A percentile compares a stretch with the other conserved stretches of the same genome.
phyloP scores from a whole-genome alignment of 495 filamentous ascomycete species.

The Friedmanniomyces simplex region DNA sequence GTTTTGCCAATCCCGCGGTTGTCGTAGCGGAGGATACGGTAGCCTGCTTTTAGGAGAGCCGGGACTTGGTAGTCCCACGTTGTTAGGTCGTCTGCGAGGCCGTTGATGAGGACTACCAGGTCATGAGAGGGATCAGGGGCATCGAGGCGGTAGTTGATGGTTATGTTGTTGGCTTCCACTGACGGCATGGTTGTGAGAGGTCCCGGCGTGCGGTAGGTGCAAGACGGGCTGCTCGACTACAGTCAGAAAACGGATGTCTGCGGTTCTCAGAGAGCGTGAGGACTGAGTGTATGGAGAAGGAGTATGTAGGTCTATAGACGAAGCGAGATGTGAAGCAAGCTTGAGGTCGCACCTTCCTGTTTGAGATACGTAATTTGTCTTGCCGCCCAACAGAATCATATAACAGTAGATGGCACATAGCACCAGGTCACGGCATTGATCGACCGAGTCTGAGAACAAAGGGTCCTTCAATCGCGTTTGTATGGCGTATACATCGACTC shows the following conservation, averaged over 20 bases:
- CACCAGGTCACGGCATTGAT: too few relatives aligned
- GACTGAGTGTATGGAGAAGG: too few relatives aligned
- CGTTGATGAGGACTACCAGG: constrained; percentile 18
- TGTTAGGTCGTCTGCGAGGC: constrained; percentile 17
- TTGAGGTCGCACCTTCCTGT: too few relatives aligned
- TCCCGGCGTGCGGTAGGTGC: not conserved
- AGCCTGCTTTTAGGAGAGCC: constrained; percentile 11
- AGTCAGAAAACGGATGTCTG: too few relatives aligned
- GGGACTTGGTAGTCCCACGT: constrained; percentile 15
- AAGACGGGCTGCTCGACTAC: too few relatives aligned
- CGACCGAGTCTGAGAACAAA: too few relatives aligned
- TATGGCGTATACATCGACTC: not conserved
- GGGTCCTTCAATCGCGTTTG: not conserved
- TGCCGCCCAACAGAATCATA: too few relatives aligned
- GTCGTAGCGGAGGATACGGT: constrained; percentile 14
- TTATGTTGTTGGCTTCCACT: constrained; percentile 5
- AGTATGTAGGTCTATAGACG: too few relatives aligned
- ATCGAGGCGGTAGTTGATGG: constrained; percentile 11
- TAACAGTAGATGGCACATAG: too few relatives aligned
- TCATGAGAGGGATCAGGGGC: not conserved
- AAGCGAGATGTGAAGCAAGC: too few relatives aligned
- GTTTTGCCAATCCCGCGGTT: constrained; percentile 18
- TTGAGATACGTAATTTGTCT: too few relatives aligned
- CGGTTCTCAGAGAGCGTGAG: too few relatives aligned
- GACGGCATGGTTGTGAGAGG: constrained; percentile 4